phyloP scores from a whole-genome alignment of 2,329 filamentous ascomycete genomes.

The Lecanicillium sp. region DNA sequence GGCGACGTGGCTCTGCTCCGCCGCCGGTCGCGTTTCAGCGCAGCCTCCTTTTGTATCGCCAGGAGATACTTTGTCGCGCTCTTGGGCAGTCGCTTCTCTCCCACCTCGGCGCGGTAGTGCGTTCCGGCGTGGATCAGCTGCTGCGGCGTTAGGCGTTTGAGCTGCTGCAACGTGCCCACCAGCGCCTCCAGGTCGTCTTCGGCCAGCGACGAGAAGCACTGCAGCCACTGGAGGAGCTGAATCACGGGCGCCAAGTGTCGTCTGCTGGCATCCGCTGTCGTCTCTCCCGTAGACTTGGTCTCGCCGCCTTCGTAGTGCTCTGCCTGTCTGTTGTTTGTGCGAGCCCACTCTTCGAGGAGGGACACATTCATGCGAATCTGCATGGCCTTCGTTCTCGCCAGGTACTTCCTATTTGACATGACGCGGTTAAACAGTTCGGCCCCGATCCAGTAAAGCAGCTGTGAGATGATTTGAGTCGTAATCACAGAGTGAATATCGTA shows the following conservation, averaged over 20 bases:
- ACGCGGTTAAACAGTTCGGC: conserved; percentile 96
- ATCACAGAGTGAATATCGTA: conserved; percentile 99
- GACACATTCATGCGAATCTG: conserved; percentile 99
- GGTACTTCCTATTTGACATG: conserved; percentile 91
- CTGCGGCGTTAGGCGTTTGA: conserved; percentile 76
- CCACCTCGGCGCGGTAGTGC: conserved; percentile 90
- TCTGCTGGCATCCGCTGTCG: conserved; percentile 75
- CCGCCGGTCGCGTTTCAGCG: conserved; percentile 50
- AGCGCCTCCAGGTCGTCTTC: conserved; percentile 81
- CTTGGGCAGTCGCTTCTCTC: conserved; percentile 86
- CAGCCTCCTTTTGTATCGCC: conserved; percentile 67
- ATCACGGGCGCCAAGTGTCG: conserved; percentile 85
- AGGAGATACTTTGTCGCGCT: conserved; percentile 81
- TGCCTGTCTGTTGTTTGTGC: conserved; percentile 84
- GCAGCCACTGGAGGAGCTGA: conserved; percentile 92
- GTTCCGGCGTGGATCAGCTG: conserved; percentile 89
- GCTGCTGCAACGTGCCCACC: conserved; percentile 80
- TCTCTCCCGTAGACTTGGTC: conserved; percentile 77
- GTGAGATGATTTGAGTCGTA: conserved; percentile 81
- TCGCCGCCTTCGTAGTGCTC: conserved; percentile 95
- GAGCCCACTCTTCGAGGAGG: conserved; percentile 90
- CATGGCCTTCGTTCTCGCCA: conserved; percentile 97
- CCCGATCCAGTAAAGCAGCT: conserved; percentile 92
- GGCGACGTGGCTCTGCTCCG: conserved; percentile 42
- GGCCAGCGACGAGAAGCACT: conserved; percentile 91